Conservation (phyloP, 306 rosid species). For the Neltuma alba region DNA sequence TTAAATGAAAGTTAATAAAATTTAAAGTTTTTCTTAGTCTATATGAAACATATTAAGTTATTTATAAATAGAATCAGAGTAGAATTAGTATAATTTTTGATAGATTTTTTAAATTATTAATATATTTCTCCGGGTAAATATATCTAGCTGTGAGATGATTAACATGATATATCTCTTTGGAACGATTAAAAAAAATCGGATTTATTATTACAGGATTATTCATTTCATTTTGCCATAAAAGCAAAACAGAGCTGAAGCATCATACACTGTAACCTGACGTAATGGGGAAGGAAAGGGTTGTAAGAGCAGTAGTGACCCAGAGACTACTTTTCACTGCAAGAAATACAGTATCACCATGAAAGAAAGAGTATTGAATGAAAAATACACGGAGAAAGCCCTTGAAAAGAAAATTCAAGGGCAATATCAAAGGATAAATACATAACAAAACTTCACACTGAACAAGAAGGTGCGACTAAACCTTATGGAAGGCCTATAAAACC, state of each 20-base stretch:
- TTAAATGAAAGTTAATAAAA: too few species aligned
- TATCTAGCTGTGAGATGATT: too few species aligned
- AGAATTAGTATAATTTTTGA: too few species aligned
- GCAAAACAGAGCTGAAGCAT: not conserved
- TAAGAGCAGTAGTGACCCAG: not conserved
- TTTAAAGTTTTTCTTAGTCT: too few species aligned
- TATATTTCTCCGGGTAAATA: too few species aligned
- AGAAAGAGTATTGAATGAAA: not conserved
- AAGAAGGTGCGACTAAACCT: constrained; percentile 16
- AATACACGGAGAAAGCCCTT: constrained; percentile 26
- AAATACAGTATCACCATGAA: not conserved
- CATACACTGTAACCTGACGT: not conserved
- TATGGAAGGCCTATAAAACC: constrained; percentile 23
- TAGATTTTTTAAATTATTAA: too few species aligned
- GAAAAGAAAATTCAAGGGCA: constrained; percentile 22
- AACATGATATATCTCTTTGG: not conserved
- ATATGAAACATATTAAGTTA: too few species aligned
- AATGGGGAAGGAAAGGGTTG: too few species aligned
- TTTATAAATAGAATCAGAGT: too few species aligned
- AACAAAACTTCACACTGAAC: not conserved
- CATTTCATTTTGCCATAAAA: not conserved
- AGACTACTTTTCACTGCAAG: not conserved
- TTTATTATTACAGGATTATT: too few species aligned
- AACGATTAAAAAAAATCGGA: not conserved
- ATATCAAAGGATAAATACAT: constrained; percentile 16